A percentile compares a stretch with the other conserved stretches of the same genome.
These are phyloP conservation scores for Boechera stricta DNA, from an alignment of 345 rosid genomes.

Conservation along the genomic window DNA sequence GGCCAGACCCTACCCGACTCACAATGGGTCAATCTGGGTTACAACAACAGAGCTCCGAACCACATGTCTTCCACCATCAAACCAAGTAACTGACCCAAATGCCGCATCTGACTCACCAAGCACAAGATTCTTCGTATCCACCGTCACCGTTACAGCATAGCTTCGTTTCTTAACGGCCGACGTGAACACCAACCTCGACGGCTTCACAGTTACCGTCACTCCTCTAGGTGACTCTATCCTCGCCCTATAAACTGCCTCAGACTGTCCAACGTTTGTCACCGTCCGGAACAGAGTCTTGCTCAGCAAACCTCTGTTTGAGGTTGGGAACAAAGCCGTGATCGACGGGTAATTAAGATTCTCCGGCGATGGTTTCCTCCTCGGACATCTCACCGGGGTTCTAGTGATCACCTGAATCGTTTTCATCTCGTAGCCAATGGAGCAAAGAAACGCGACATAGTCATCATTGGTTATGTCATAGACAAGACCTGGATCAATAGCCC, in stretches of 20 bases:
- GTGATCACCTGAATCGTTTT: constrained; percentile 73
- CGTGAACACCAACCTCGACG: constrained; percentile 52
- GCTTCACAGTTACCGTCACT: constrained; percentile 56
- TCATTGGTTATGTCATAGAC: constrained; percentile 65
- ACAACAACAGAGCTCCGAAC: constrained; percentile 66
- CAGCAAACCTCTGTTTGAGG: constrained; percentile 40
- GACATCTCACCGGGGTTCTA: constrained; percentile 57
- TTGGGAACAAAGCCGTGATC: constrained; percentile 59
- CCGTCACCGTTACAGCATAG: constrained; percentile 56
- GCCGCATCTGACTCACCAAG: constrained; percentile 59
- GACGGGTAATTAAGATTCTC: constrained; percentile 83
- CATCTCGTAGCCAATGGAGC: constrained; percentile 67
- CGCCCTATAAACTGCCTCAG: constrained; percentile 45
- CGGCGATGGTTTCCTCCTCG: constrained; percentile 56
- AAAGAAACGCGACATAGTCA: constrained; percentile 66
- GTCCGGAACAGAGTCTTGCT: constrained; percentile 59
- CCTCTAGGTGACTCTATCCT: constrained; percentile 62
- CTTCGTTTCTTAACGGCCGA: constrained; percentile 55
- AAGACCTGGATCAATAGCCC: constrained; percentile 77
- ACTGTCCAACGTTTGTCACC: constrained; percentile 65
- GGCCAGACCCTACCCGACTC: constrained; percentile 7
- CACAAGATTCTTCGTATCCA: constrained; percentile 51
- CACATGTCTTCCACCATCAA: constrained; percentile 59
- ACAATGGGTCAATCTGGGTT: constrained; percentile 60
- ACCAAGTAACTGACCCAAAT: constrained; percentile 74